phyloP scores from a whole-genome alignment of 495 filamentous ascomycete genomes.

The Oleoguttula mirabilis region DNA sequence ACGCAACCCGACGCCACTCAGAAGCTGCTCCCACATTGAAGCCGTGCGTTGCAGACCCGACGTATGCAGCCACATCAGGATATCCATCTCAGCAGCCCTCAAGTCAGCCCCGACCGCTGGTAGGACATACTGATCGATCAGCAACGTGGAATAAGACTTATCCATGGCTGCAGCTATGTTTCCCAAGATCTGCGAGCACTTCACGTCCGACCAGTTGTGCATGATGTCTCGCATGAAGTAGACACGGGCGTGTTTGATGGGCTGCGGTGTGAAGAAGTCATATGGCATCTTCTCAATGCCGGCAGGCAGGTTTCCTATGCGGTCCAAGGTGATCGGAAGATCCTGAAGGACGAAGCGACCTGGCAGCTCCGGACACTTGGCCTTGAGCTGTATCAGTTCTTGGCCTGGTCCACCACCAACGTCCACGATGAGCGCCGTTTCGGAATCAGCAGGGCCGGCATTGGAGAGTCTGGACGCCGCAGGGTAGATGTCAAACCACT shows the following conservation, averaged over 20 bases:
- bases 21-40: conserved; percentile 5
- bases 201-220: conserved; percentile 16
- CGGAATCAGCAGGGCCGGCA: not conserved
- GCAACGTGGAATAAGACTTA: conserved; percentile 3
- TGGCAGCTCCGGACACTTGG: conserved; percentile 2
- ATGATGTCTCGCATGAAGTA: conserved; percentile 10
- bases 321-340: conserved; percentile 2
- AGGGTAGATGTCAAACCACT: conserved; percentile 12
- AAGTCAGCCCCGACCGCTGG: not conserved
- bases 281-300: conserved; percentile 10
- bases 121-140: conserved; percentile 12
- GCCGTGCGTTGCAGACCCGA: conserved; percentile 1
- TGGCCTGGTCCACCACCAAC: conserved; percentile 10
- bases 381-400: not conserved
- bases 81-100: conserved; percentile 4
- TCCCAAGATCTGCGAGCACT: conserved; percentile 1
- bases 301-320: not conserved
- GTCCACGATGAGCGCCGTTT: conserved; percentile 11
- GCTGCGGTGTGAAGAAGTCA: conserved; percentile 17
- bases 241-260: conserved; percentile 6
- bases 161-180: conserved; percentile 13
- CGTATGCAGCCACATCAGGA: conserved; percentile 2
- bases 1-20: conserved; percentile 7
- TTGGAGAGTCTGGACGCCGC: not conserved
- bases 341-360: conserved; percentile 11